Percentiles rank a stretch among this genome's conserved stretches.
phyloP scores from a whole-genome alignment of 148 eudicot genomes.

The Vaccinium vitisidaea region DNA sequence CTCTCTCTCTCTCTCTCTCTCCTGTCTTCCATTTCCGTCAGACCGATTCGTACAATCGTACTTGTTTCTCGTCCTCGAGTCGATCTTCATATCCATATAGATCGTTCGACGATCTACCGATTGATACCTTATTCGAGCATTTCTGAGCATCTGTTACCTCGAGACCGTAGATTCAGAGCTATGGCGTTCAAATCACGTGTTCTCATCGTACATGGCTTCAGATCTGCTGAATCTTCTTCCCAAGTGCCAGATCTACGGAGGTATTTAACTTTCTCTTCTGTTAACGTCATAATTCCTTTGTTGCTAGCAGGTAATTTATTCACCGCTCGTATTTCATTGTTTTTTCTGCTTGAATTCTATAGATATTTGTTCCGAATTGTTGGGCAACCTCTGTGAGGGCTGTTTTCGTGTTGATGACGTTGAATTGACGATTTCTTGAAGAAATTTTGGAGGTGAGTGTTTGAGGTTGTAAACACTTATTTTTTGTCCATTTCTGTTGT shows the following conservation, averaged over 20 bases:
- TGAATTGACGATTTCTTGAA: too few relatives aligned
- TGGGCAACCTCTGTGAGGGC: not conserved
- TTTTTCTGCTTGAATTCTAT: not conserved
- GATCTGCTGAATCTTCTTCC: not conserved
- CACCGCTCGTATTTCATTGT: not conserved
- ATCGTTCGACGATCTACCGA: conserved; percentile 28
- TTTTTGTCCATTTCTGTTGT: not conserved
- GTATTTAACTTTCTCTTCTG: not conserved
- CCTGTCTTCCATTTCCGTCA: not conserved
- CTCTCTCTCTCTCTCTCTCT: not conserved
- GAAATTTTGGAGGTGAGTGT: not conserved
- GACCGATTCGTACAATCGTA: conserved; percentile 6
- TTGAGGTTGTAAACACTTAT: not conserved
- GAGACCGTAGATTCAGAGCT: not conserved
- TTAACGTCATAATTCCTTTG: not conserved
- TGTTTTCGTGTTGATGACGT: not conserved
- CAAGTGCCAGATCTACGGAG: not conserved
- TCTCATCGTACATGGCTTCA: not conserved
- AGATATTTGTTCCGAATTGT: not conserved
- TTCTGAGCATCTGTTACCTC: not conserved
- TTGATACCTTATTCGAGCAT: conserved; percentile 18
- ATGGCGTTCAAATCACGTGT: not conserved
- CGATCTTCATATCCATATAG: not conserved
- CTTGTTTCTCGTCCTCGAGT: not conserved
- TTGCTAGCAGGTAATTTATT: not conserved